These are phyloP conservation scores for Powellomyces hirtus DNA, from an alignment of 192 early-diverging fungal species.

Conservation along the genomic window DNA sequence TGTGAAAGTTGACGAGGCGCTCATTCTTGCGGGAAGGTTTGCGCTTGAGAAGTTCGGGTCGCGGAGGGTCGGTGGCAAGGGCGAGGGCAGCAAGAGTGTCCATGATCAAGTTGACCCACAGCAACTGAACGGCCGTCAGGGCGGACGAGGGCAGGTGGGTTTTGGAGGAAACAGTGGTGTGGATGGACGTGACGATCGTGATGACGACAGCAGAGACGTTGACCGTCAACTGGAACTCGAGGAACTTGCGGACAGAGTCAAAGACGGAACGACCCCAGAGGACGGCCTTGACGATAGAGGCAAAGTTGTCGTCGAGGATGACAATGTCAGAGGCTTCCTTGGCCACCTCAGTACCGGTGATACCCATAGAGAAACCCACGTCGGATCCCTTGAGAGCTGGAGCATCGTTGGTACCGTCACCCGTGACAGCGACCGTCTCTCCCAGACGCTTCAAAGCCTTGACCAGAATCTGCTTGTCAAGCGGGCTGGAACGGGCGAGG, in stretches of 20 bases:
- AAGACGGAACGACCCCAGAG: constrained; percentile 97
- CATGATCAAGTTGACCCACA: constrained; percentile 99
- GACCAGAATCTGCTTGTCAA: constrained; percentile 96
- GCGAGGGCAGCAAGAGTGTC: constrained; percentile 98
- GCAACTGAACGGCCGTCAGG: constrained; percentile 92
- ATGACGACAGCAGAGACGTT: constrained; percentile 68
- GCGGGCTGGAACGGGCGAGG: constrained; percentile 88
- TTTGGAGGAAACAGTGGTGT: constrained; percentile 32
- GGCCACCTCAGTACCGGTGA: constrained; percentile 98
- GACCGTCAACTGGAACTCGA: constrained; percentile 99
- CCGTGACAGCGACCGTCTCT: constrained; percentile 97
- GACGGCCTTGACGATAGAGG: constrained; percentile 93
- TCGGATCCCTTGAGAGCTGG: constrained; percentile 89
- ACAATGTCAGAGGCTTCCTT: constrained; percentile 99
- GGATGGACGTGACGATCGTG: constrained; percentile 44
- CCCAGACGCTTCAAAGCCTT: constrained; percentile 81
- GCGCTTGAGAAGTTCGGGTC: constrained; percentile 76
- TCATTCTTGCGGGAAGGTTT: constrained; percentile 73
- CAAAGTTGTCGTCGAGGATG: constrained; percentile 98
- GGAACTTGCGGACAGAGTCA: constrained; percentile 96
- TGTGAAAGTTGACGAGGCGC: constrained; percentile 78
- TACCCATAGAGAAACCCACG: constrained; percentile 99
- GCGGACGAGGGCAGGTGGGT: constrained; percentile 54
- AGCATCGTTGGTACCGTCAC: constrained; percentile 99
- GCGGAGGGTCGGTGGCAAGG: constrained; percentile 90